These are phyloP conservation scores for Tubosaeta brunneosetosa DNA, from an alignment of 768 basidiomycete genomes.

Conservation along the genomic window DNA sequence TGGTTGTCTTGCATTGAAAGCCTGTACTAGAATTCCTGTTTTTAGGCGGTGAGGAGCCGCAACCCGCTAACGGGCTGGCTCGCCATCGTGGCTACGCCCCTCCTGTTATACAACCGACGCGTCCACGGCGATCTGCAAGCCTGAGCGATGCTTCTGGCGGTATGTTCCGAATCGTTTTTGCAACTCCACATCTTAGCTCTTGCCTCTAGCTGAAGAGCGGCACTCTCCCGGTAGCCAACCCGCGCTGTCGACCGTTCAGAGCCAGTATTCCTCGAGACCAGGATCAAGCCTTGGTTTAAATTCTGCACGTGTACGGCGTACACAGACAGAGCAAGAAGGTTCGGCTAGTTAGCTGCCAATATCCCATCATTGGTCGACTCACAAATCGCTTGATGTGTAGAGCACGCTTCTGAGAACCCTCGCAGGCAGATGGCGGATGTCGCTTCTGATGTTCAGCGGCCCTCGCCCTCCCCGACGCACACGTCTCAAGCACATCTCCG, in stretches of 20 bases:
- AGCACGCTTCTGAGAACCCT: constrained; percentile 24
- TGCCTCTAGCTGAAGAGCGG: constrained; percentile 25
- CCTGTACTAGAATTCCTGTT: constrained; percentile 19
- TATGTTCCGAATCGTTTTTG: constrained; percentile 22
- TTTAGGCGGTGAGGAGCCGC: constrained; percentile 30
- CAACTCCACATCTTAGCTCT: constrained; percentile 24
- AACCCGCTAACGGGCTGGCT: constrained; percentile 18
- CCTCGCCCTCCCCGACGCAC: constrained; percentile 51
- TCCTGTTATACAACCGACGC: constrained; percentile 38
- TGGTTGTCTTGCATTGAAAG: constrained; percentile 8
- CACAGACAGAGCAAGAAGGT: constrained; percentile 45
- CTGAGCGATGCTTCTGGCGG: constrained; percentile 54
- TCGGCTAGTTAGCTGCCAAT: constrained; percentile 11
- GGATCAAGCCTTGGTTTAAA: constrained; percentile 42
- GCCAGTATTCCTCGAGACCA: constrained; percentile 33
- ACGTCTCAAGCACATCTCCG: constrained; percentile 30
- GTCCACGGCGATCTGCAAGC: constrained; percentile 72
- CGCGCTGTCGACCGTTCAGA: constrained; percentile 16
- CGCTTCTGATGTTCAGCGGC: constrained; percentile 20
- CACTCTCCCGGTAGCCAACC: constrained; percentile 19
- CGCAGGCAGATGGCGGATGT: constrained; percentile 15
- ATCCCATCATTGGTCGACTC: constrained; percentile 1
- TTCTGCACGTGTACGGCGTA: constrained; percentile 35
- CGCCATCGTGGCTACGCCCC: constrained; percentile 28
- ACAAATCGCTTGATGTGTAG: constrained; percentile 13